Evolutionary conservation across 225 moss, liverwort and hornwort species (phyloP).

Genomic region (Pseudisothecium myosuroides): DNA sequence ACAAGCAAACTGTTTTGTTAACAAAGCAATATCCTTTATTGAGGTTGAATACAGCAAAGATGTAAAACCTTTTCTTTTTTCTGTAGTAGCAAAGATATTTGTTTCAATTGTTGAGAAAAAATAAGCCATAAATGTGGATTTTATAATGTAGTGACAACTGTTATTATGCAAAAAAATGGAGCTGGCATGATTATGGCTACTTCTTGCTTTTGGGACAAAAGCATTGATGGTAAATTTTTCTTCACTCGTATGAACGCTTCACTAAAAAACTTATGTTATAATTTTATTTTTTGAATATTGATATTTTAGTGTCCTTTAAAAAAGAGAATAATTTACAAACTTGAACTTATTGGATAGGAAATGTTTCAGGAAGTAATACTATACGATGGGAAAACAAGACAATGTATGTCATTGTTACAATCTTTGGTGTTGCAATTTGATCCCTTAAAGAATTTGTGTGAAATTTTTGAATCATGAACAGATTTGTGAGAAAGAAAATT

Average conservation of each 20-base stretch:
- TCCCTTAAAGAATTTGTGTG: background rate
- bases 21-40: background rate
- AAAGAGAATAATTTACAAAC: background rate
- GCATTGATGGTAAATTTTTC: constrained; percentile 28
- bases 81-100: background rate
- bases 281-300: no score
- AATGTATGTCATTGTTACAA: constrained; percentile 78
- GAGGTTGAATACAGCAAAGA: background rate
- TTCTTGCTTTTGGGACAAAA: constrained; percentile 75
- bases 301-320: no score
- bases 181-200: constrained; percentile 82
- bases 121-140: background rate
- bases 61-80: background rate
- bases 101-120: background rate
- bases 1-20: background rate
- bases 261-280: no score
- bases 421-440: constrained; percentile 57
- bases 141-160: constrained; percentile 41
- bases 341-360: background rate
- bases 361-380: constrained; percentile 47
- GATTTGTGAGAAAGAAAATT: background rate
- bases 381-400: constrained; percentile 87
- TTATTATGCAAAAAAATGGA: constrained; percentile 93
- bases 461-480: background rate
- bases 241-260: background rate